Conservation (phyloP, 2,329 filamentous ascomycete genomes). For the Myriosclerotinia duriaeana region DNA sequence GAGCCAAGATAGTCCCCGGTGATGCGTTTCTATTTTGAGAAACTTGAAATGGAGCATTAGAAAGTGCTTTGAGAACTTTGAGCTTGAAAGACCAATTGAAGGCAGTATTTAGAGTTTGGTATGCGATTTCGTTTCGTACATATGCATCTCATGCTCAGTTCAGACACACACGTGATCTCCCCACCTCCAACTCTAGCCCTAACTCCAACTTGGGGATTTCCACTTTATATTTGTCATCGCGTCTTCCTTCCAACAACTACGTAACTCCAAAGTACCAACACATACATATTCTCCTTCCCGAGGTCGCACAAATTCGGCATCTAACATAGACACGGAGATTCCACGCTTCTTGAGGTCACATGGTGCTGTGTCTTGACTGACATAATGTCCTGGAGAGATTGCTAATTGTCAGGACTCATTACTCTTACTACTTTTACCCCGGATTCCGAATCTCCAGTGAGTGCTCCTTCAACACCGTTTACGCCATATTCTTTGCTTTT, state of each 20-base stretch:
- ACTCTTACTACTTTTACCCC: not conserved
- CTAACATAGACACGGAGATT: not conserved
- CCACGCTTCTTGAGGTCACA: not conserved
- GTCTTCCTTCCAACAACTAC: not conserved
- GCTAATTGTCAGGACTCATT: not conserved
- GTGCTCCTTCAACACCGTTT: not conserved
- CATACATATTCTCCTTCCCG: not conserved
- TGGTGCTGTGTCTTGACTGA: not conserved
- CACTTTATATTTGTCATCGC: constrained; percentile 22
- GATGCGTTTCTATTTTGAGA: too few species aligned
- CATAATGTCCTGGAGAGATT: constrained; percentile 9
- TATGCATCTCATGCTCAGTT: too few species aligned
- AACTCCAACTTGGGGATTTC: not conserved
- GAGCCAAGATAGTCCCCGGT: too few species aligned
- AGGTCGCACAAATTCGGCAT: constrained; percentile 10
- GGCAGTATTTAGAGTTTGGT: too few species aligned
- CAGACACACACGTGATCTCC: too few species aligned
- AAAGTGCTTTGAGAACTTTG: too few species aligned
- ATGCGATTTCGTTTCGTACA: too few species aligned
- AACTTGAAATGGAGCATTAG: too few species aligned
- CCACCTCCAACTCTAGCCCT: too few species aligned
- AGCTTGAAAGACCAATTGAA: too few species aligned
- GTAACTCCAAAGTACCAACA: too few species aligned
- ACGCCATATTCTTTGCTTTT: not conserved
- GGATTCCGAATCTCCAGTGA: constrained; percentile 3